These are phyloP conservation scores for Sporisorium scitamineum DNA, from an alignment of 1,284 basidiomycete genomes.

Conservation along the genomic window DNA sequence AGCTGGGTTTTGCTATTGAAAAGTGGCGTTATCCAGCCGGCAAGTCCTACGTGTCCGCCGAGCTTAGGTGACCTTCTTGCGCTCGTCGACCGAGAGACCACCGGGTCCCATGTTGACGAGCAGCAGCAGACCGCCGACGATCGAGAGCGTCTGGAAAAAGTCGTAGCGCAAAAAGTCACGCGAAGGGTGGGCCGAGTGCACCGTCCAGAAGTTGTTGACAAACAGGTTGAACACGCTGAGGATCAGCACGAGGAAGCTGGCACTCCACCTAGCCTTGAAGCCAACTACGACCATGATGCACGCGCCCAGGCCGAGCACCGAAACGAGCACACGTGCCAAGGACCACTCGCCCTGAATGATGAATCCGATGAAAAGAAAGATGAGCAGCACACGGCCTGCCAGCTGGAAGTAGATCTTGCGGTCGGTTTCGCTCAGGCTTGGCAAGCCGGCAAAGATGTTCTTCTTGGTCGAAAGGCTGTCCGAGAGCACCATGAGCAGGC, in stretches of 20 bases:
- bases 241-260: conserved; percentile 92
- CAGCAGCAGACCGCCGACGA: conserved; percentile 95
- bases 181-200: conserved; percentile 89
- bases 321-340: conserved; percentile 84
- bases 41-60: not conserved
- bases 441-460: conserved; percentile 87
- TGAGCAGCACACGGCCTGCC: conserved; percentile 93
- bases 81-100: conserved; percentile 97
- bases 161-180: conserved; percentile 87
- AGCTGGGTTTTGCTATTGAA: not conserved
- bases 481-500: conserved; percentile 96
- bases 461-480: conserved; percentile 88
- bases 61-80: conserved; percentile 82
- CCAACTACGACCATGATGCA: conserved; percentile 97
- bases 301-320: conserved; percentile 76
- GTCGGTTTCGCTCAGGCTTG: conserved; percentile 88
- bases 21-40: not conserved
- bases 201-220: conserved; percentile 98
- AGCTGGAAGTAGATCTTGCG: conserved; percentile 92
- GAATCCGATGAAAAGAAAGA: conserved; percentile 99
- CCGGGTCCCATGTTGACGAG: conserved; percentile 98
- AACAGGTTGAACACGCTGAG: conserved; percentile 88
- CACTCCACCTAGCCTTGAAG: conserved; percentile 99
- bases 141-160: conserved; percentile 75
- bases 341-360: conserved; percentile 93